Percentiles rank a stretch among this genome's conserved stretches.
Conservation (phyloP, 2,329 filamentous ascomycete genomes). For the Xylariomycetidae sp. region DNA sequence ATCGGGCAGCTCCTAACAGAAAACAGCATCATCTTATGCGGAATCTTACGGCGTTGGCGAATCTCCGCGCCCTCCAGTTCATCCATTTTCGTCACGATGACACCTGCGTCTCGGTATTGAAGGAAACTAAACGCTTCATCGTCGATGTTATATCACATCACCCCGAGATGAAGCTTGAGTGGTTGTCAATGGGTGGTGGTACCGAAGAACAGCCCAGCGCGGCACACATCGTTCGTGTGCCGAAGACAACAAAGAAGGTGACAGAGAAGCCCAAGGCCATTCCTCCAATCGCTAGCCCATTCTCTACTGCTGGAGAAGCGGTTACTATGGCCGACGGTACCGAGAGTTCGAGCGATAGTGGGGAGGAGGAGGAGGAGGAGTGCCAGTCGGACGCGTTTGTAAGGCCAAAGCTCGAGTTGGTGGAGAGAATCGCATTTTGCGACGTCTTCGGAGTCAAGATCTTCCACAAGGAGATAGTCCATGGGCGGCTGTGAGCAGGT, state of each 20-base stretch:
- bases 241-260: constrained; percentile 22
- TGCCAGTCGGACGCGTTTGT: no score
- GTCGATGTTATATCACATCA: constrained; percentile 52
- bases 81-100: constrained; percentile 49
- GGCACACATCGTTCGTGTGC: constrained; percentile 39
- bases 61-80: constrained; percentile 50
- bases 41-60: constrained; percentile 39
- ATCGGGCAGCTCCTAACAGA: constrained; percentile 9
- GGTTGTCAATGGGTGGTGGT: constrained; percentile 41
- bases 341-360: constrained; percentile 30
- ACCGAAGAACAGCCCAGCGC: constrained; percentile 35
- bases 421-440: constrained; percentile 35
- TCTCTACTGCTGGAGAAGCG: no score
- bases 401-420: constrained; percentile 29
- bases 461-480: constrained; percentile 51
- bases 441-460: constrained; percentile 46
- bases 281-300: no score
- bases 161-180: constrained; percentile 50
- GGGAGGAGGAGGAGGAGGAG: constrained; percentile 26
- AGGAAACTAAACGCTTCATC: constrained; percentile 52
- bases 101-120: constrained; percentile 49
- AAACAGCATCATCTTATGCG: constrained; percentile 52
- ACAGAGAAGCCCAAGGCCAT: constrained; percentile 31
- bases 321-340: no score
- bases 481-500: constrained; percentile 35